Evolutionary conservation across 2,329 filamentous ascomycete species (phyloP), one percentile per base, ranked within the genome.

Genomic region (Neobulgaria alba): DNA sequence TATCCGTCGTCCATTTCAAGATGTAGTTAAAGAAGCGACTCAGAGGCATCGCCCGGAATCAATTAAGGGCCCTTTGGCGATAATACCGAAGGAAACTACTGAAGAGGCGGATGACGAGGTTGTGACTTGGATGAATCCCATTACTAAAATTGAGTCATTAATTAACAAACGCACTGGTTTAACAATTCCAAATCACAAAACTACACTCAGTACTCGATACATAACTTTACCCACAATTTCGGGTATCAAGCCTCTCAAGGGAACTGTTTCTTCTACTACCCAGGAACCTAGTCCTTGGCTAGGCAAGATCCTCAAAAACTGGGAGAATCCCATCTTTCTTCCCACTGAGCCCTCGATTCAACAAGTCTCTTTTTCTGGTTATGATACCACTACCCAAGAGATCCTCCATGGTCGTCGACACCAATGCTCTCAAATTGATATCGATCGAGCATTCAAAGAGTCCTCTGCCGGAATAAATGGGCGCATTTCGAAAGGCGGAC

Each of bases 251-350:
- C 20, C 8, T 18, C 33, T 16, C n/a, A 15, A 35, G 20, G 20
- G n/a, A 4, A 4, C 14, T 12, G 19, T 18, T 8, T 16, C 15
- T 26, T 15, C 26, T 10, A 14, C 5, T n/a, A 63, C 59, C 5
- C 37, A 46, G 9, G 38, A 53, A 18, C 49, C 52, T 5, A 63
- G 57, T 33, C 42, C 59, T 8, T 87, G 82, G 82, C 62, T 88
- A 2, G 65, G 69, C 7, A 63, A 69, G 5, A 53, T 90, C 5
- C 61, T 87, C 1, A 59, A 68, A 26, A 67, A 66, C 7, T 94
- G 86, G 85, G 62, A 82, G 7, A 94, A 89, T 44, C 85, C 86
- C 0, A 66, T 85, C 0, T 95, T 93, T 57, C 63, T 70, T n/a
- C 55, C 58, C 3, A 58, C 60, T 0, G 65, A 77, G 39, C 50